A percentile compares a stretch with the other conserved stretches of the same genome.
These are phyloP conservation scores for Prunus mira DNA, from an alignment of 306 rosid species.

Conservation along the genomic window DNA sequence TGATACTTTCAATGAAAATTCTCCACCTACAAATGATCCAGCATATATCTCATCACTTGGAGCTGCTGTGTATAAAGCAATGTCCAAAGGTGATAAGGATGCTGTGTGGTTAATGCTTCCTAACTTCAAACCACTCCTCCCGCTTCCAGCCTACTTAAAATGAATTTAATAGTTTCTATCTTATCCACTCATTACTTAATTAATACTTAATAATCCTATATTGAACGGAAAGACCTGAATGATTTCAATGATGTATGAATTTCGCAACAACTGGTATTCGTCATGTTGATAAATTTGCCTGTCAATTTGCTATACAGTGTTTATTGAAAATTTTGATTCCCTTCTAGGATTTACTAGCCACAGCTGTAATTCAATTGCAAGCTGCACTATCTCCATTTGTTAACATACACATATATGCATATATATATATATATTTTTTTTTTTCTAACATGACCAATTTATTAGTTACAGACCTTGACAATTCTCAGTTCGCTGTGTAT, in stretches of 20 bases:
- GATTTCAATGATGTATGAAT: neutral
- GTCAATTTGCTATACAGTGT: neutral
- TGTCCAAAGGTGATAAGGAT: conserved; percentile 75
- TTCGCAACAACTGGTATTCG: neutral
- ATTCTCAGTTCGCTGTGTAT: neutral
- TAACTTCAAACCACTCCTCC: conserved; percentile 18
- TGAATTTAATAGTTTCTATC: neutral
- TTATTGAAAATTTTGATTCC: neutral
- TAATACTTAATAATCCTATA: no score
- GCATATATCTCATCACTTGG: conserved; percentile 77
- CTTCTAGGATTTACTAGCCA: neutral
- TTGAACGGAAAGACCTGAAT: neutral
- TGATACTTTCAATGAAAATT: conserved; percentile 93
- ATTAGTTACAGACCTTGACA: neutral
- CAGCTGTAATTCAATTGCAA: neutral
- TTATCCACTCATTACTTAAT: neutral
- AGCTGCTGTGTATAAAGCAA: conserved; percentile 88
- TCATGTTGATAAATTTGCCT: neutral
- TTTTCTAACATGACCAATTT: neutral
- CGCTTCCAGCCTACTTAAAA: conserved; percentile 11
- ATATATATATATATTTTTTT: no score
- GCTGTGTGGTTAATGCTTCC: conserved; percentile 98
- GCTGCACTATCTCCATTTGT: neutral
- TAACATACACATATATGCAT: neutral
- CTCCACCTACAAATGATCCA: conserved; percentile 82